A percentile compares a stretch with the other conserved stretches of the same genome.
Evolutionary conservation across 1,139 yeast genomes (phyloP).

Genomic region (Geotrichum europaeum): DNA sequence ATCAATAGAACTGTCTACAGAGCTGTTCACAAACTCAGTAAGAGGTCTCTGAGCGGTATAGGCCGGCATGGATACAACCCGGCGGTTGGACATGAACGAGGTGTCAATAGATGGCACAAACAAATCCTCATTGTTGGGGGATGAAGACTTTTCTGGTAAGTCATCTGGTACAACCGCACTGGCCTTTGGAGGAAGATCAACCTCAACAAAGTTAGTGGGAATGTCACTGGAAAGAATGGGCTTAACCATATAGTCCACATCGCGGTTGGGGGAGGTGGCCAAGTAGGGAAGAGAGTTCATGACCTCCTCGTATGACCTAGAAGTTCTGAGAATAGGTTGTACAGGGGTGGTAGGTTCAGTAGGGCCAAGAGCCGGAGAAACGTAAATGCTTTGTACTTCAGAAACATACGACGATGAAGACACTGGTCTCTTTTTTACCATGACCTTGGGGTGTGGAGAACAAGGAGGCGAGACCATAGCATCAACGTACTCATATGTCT

Average conservation of each 20-base stretch:
- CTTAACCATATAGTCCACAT: conserved; percentile 7
- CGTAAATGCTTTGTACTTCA: conserved; percentile 12
- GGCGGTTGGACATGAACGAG: background rate
- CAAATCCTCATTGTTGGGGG: conserved; percentile 8
- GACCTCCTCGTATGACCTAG: conserved; percentile 16
- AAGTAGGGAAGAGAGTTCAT: conserved; percentile 17
- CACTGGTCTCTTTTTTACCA: background rate
- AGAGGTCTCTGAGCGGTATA: background rate
- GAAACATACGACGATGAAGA: background rate
- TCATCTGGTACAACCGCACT: background rate
- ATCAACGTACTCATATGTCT: conserved; percentile 13
- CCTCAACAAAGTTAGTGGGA: background rate
- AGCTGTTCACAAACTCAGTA: background rate
- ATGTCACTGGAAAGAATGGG: conserved; percentile 13
- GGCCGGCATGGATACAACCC: conserved; percentile 13
- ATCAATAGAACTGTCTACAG: conserved; percentile 1
- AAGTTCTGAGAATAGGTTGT: background rate
- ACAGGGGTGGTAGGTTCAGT: background rate
- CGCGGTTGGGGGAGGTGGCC: background rate
- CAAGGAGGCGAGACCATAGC: background rate
- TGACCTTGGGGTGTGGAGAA: background rate
- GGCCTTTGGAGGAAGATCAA: background rate
- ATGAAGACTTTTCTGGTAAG: conserved; percentile 1
- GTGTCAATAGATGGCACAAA: conserved; percentile 15
- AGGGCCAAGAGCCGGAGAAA: conserved; percentile 13